These are phyloP conservation scores for Arxiozyma heterogenica DNA, from an alignment of 1,139 yeast species.

Conservation along the genomic window DNA sequence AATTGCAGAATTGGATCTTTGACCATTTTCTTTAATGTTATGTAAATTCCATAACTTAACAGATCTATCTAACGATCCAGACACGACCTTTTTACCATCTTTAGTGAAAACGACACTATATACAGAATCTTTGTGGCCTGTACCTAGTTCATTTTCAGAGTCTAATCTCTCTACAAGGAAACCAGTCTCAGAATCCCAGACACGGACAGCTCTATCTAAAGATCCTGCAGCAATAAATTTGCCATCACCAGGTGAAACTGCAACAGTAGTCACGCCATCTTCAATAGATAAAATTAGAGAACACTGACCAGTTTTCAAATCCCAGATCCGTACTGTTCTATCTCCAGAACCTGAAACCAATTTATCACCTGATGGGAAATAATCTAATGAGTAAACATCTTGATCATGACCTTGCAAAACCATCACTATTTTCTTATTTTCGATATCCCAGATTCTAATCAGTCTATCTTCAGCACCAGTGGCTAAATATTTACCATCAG, in stretches of 20 bases:
- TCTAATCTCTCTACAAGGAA: conserved; percentile 88
- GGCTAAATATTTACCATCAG: conserved; percentile 90
- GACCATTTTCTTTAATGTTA: conserved; percentile 32
- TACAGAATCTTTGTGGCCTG: conserved; percentile 95
- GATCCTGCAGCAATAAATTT: conserved; percentile 93
- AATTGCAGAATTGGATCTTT: conserved; percentile 7
- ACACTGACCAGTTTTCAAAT: conserved; percentile 83
- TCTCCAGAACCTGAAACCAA: conserved; percentile 96
- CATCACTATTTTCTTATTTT: conserved; percentile 77
- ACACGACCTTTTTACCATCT: conserved; percentile 84
- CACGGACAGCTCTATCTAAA: conserved; percentile 88
- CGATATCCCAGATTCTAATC: conserved; percentile 93
- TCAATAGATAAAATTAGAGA: conserved; percentile 83
- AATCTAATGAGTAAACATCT: conserved; percentile 92
- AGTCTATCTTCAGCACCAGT: conserved; percentile 98
- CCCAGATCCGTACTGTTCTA: conserved; percentile 96
- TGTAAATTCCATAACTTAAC: conserved; percentile 91
- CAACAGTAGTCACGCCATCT: conserved; percentile 97
- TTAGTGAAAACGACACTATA: conserved; percentile 92
- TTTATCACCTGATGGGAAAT: conserved; percentile 90
- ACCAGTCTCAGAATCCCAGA: conserved; percentile 95
- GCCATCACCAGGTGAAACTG: conserved; percentile 86
- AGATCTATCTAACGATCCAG: conserved; percentile 92
- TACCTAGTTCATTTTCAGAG: conserved; percentile 75
- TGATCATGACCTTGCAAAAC: conserved; percentile 93